Percentiles rank a stretch among this genome's conserved stretches.
phyloP scores from a whole-genome alignment of 768 basidiomycete species.

The Dioszegia hungarica region DNA sequence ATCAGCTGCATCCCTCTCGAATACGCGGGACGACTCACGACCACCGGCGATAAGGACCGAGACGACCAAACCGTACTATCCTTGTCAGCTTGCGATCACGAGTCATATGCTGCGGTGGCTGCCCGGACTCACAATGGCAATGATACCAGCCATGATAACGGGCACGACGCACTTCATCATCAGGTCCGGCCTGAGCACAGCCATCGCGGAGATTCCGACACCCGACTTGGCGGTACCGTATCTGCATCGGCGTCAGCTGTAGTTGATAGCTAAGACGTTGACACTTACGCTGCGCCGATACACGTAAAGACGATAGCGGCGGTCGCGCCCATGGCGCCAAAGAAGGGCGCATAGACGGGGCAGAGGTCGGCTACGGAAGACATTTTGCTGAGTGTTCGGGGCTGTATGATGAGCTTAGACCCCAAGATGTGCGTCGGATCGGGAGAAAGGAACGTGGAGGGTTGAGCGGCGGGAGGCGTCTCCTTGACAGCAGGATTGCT shows the following conservation, averaged over 20 bases:
- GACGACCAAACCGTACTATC: conserved; percentile 90
- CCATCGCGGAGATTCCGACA: conserved; percentile 71
- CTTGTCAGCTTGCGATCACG: neutral
- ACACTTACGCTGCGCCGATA: conserved; percentile 52
- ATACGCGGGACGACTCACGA: conserved; percentile 57
- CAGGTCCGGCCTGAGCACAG: conserved; percentile 84
- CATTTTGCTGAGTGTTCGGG: neutral
- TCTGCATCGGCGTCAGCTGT: conserved; percentile 51
- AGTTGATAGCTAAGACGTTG: neutral
- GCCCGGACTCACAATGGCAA: conserved; percentile 76
- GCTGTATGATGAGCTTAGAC: neutral
- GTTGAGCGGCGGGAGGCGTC: neutral
- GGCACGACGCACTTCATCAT: conserved; percentile 98
- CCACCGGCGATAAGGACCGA: conserved; percentile 90
- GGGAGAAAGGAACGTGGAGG: conserved; percentile 4
- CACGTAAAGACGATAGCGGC: conserved; percentile 97
- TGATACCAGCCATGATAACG: conserved; percentile 99
- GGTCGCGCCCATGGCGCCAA: conserved; percentile 96
- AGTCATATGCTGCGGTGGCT: neutral
- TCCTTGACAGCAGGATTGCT: too few relatives aligned
- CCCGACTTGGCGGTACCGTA: conserved; percentile 99
- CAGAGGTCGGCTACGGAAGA: conserved; percentile 46
- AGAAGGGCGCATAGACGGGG: conserved; percentile 91
- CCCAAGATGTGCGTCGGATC: too few relatives aligned
- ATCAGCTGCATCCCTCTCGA: neutral